Evolutionary conservation across 2,329 filamentous ascomycete genomes (phyloP).

Genomic region (Cladosporium sp.): DNA sequence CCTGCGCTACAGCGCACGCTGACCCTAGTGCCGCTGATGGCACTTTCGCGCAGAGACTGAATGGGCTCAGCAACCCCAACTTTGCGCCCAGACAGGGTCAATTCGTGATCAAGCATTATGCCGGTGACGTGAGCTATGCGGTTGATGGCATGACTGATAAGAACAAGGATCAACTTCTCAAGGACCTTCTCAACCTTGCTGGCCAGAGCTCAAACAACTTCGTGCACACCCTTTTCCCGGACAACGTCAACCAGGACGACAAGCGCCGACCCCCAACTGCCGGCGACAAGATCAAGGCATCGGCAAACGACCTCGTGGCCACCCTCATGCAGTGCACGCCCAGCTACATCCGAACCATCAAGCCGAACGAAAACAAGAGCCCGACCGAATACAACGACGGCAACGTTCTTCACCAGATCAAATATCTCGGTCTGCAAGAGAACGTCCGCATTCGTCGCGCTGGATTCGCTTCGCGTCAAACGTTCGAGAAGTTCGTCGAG

Average conservation of each 20-base stretch:
- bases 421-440: slow-evolving; percentile 98
- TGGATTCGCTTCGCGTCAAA: slow-evolving; percentile 94
- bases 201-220: slow-evolving; percentile 80
- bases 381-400: slow-evolving; percentile 84
- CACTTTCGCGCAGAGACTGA: slow-evolving; percentile 91
- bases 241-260: slow-evolving; percentile 94
- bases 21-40: slow-evolving; percentile 91
- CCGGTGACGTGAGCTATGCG: slow-evolving; percentile 91
- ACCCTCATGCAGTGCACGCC: slow-evolving; percentile 97
- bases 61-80: slow-evolving; percentile 86
- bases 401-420: slow-evolving; percentile 97
- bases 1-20: slow-evolving; percentile 95
- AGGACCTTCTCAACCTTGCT: slow-evolving; percentile 86
- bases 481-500: slow-evolving; percentile 97
- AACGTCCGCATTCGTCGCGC: slow-evolving; percentile 96
- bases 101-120: slow-evolving; percentile 99
- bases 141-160: slow-evolving; percentile 98
- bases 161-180: slow-evolving; percentile 96
- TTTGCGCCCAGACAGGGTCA: slow-evolving; percentile 88
- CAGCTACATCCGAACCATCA: slow-evolving; percentile 98
- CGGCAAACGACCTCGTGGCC: slow-evolving; percentile 89
- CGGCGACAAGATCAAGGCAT: slow-evolving; percentile 91
- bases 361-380: slow-evolving; percentile 98
- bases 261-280: slow-evolving; percentile 89
- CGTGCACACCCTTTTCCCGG: slow-evolving; percentile 81